Base-by-base conservation (phyloP, 768 basidiomycete species). In the Boletus edulis region DNA sequence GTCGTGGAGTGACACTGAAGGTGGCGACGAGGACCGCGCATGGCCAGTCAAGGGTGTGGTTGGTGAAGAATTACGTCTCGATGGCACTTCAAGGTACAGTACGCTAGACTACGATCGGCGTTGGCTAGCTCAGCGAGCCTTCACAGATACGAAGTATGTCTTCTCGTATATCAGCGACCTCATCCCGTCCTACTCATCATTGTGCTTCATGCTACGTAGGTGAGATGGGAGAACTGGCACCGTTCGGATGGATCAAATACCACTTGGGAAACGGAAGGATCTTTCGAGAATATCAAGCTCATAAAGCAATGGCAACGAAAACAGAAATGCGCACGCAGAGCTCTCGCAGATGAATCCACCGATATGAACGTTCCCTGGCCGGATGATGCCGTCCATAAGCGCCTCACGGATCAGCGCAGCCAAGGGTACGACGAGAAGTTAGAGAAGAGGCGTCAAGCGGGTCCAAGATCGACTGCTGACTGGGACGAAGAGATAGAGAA, bases 181-280 rank as follows among this genome's bases (percentile, higher is more conserved):
- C 20, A 6, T 6, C 29, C 17, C 29, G 9, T 24, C 17, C 18
- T n/a, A 22, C 43, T 55, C 15, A 55, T 46, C 18, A 24, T 31
- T 44, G n/a, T 42, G 27, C 42, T 46, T 29, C 34, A 46, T 29
- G n/a, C 49, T 31, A 29, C 20, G 45, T 55, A 85, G 81, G 78
- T 81, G 5, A 68, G 73, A 56, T 85, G 83, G 83, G 72, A 66
- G 18, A 68, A 71, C 38, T 85, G 83, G 83, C 63, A 64, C 20
- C 79, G 83, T 24, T 40, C 53, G 2, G 79, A 85, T 59, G 80
- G 78, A 0, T 79, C 83, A 8, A 80, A 78, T 57, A 78, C 77
- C 2, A 84, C 83, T 8, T 85, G 83, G 83, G 65, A 77, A 38
- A 68, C 65, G 22, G 62, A 64, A 14, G 46, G 54, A 27, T 56